Evolutionary conservation across 2,329 filamentous ascomycete genomes (phyloP).

Genomic region (Diaporthe ilicicola): DNA sequence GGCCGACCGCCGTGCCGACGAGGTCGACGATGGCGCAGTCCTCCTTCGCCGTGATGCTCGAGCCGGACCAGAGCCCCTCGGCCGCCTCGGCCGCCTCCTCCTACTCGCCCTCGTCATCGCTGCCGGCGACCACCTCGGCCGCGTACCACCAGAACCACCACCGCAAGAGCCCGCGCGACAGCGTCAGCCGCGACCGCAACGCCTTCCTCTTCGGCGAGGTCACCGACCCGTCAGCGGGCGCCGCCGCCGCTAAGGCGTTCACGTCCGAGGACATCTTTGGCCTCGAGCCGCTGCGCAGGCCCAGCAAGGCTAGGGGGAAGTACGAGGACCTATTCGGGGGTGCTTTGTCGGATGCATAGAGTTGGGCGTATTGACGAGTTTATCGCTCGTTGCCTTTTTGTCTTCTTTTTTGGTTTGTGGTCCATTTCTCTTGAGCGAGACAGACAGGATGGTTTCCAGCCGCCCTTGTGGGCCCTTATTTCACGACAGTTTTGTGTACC

Average conservation of each 20-base stretch:
- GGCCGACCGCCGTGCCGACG: constrained; percentile 60
- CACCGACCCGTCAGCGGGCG: constrained; percentile 42
- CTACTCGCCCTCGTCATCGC: constrained; percentile 35
- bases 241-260: constrained; percentile 43
- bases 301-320: constrained; percentile 33
- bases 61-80: constrained; percentile 44
- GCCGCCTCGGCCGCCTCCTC: constrained; percentile 27
- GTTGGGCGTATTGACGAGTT: background rate
- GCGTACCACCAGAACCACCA: constrained; percentile 36
- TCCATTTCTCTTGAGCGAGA: background rate
- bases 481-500: background rate
- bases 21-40: constrained; percentile 76
- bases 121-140: constrained; percentile 18
- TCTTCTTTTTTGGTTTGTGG: background rate
- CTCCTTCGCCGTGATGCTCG: constrained; percentile 83
- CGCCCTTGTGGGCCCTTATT: background rate
- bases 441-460: background rate
- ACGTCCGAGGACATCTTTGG: constrained; percentile 63
- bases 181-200: constrained; percentile 61
- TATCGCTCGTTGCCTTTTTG: no score
- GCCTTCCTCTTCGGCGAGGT: constrained; percentile 69
- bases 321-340: constrained; percentile 33
- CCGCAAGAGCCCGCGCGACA: constrained; percentile 52
- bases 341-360: constrained; percentile 15
- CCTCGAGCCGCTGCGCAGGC: constrained; percentile 56